Percentiles rank a stretch among this genome's conserved stretches.
These are phyloP conservation scores for Ophiostoma novo-ulmi DNA, from an alignment of 2,329 filamentous ascomycete genomes.

Conservation along the genomic window DNA sequence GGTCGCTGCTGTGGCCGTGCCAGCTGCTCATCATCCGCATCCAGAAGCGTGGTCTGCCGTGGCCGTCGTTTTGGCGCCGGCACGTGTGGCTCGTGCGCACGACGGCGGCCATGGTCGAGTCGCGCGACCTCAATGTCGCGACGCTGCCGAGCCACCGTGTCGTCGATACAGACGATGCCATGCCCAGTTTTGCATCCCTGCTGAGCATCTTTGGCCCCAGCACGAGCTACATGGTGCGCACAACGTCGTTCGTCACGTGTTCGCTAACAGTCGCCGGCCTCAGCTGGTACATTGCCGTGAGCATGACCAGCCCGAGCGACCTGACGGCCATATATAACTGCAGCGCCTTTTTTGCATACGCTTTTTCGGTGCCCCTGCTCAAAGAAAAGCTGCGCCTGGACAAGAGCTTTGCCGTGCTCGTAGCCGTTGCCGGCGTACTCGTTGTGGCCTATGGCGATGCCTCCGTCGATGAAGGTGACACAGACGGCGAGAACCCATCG, in stretches of 20 bases:
- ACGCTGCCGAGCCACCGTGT: not conserved
- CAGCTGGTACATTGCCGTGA: constrained; percentile 93
- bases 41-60: constrained; percentile 72
- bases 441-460: constrained; percentile 92
- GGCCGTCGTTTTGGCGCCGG: constrained; percentile 76
- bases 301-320: constrained; percentile 86
- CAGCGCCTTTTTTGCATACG: constrained; percentile 97
- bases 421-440: constrained; percentile 85
- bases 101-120: constrained; percentile 76
- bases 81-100: constrained; percentile 49
- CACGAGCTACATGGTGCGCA: constrained; percentile 63
- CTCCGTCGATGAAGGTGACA: constrained; percentile 35
- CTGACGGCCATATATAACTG: constrained; percentile 99
- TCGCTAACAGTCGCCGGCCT: constrained; percentile 85
- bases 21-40: constrained; percentile 76
- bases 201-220: constrained; percentile 1
- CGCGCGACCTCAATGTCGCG: constrained; percentile 58
- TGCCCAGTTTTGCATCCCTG: not conserved
- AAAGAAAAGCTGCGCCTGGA: constrained; percentile 76
- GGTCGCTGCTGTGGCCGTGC: constrained; percentile 80
- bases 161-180: not conserved
- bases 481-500: constrained; percentile 29
- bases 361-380: constrained; percentile 85
- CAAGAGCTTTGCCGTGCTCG: constrained; percentile 78
- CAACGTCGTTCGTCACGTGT: constrained; percentile 75